Evolutionary conservation across 345 rosid genomes (phyloP), one percentile per base, ranked within the genome.

Genomic region (Dipteronia sinensis): DNA sequence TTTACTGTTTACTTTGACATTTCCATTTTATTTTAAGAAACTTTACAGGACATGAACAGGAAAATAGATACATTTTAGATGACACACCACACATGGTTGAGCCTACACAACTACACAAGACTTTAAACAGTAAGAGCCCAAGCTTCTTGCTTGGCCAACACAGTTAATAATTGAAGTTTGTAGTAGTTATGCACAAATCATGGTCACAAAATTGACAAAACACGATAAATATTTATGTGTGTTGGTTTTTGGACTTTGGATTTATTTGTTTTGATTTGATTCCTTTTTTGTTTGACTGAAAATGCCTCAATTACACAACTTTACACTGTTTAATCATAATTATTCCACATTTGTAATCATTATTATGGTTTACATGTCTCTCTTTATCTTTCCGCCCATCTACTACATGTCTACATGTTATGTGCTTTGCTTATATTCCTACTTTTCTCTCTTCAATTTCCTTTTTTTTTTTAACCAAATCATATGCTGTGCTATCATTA

Each of bases 271-370:
- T 34, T 61, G 15, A 59, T 65, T 80, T 66, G 65, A 67, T 72
- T 47, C 76, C 63, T 46, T 46, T 76, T 77, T 67, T 73, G 61
- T 59, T 76, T 77, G 80, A 81, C 71, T 72, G 72, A 59, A 51
- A 73, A 67, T 42, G 55, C 71, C 27, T 70, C 71, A 77, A 72
- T 47, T 69, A 56, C 19, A 10, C 38, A 25, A 27, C 72, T 80
- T 81, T 81, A 67, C 74, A 76, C 70, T 80, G 69, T 76, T 42
- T 76, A 65, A 66, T 29, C 25, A 74, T 68, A 47, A 74, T 72
- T 68, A 81, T 77, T 81, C 64, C 47, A 77, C 69, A 58, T 40
- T 53, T 59, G 38, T 77, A 55, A 82, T 82, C 58, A 78, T 82
- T 81, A 81, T 44, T 81, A 81, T 44, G 20, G 22, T 49, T 58